phyloP scores from a whole-genome alignment of 106 monocot species.

The Acorus gramineus region DNA sequence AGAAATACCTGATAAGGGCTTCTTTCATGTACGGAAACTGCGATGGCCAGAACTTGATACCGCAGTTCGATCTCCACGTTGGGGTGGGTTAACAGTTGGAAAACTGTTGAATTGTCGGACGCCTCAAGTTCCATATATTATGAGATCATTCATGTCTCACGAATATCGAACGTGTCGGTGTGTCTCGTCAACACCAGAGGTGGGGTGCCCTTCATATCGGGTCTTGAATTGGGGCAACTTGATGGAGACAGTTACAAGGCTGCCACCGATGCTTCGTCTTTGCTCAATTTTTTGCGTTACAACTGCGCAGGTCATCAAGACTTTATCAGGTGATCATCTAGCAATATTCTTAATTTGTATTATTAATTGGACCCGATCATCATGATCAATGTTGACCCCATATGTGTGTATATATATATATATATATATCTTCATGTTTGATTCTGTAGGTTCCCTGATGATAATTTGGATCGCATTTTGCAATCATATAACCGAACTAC shows the following conservation, averaged over 20 bases:
- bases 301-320: too few relatives aligned
- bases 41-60: constrained; percentile 2
- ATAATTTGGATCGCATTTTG: constrained; percentile 10
- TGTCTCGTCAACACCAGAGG: constrained; percentile 14
- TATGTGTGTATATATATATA: too few relatives aligned
- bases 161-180: constrained; percentile 2
- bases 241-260: too few relatives aligned
- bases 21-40: constrained; percentile 28
- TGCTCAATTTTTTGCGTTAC: too few relatives aligned
- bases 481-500: background rate
- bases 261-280: too few relatives aligned
- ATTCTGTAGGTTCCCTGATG: constrained; percentile 11
- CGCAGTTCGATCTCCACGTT: constrained; percentile 17
- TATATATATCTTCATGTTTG: background rate
- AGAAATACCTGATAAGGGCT: constrained; percentile 29
- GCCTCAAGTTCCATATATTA: background rate
- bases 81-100: constrained; percentile 17
- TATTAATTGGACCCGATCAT: too few relatives aligned
- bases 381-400: too few relatives aligned
- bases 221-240: constrained; percentile 16
- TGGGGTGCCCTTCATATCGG: constrained; percentile 19
- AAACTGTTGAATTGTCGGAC: constrained; percentile 1
- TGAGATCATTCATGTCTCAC: constrained; percentile 13
- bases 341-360: too few relatives aligned
- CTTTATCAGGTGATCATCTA: too few relatives aligned